phyloP scores from a whole-genome alignment of 768 basidiomycete species.

The Nevesoporus exiguus region DNA sequence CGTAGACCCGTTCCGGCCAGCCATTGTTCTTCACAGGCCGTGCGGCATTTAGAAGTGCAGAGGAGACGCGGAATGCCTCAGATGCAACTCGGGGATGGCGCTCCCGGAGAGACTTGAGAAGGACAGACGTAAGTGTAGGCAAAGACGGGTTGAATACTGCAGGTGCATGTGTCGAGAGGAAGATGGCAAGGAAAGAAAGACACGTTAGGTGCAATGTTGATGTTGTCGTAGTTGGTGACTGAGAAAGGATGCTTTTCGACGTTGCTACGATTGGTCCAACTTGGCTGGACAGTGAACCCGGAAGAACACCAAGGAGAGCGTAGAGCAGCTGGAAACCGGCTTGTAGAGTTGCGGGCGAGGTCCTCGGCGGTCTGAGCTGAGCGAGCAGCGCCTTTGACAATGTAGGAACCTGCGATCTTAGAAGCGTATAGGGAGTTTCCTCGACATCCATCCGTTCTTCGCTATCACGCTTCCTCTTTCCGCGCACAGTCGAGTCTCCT shows the following conservation, averaged over 20 bases:
- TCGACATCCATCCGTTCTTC: constrained; percentile 71
- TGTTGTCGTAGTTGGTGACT: constrained; percentile 69
- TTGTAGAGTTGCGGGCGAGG: constrained; percentile 71
- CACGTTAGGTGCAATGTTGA: constrained; percentile 81
- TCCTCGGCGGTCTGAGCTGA: constrained; percentile 82
- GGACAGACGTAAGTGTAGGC: constrained; percentile 64
- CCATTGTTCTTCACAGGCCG: constrained; percentile 62
- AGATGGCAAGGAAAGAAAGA: constrained; percentile 79
- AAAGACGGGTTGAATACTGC: constrained; percentile 58
- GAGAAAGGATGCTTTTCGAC: constrained; percentile 60
- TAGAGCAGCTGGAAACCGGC: constrained; percentile 81
- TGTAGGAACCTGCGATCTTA: constrained; percentile 72
- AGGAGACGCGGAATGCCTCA: constrained; percentile 85
- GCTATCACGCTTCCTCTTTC: constrained; percentile 76
- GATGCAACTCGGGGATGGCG: constrained; percentile 86
- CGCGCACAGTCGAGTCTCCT: constrained; percentile 43
- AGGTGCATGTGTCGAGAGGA: constrained; percentile 68
- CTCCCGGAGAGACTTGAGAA: constrained; percentile 73
- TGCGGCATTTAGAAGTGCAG: constrained; percentile 71
- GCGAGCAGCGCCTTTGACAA: constrained; percentile 79
- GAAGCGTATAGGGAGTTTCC: constrained; percentile 67
- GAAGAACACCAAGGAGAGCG: constrained; percentile 72
- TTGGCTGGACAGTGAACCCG: constrained; percentile 76
- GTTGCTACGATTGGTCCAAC: constrained; percentile 60
- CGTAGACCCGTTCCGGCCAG: constrained; percentile 74